These are phyloP conservation scores for Xylariaceae sp. DNA, from an alignment of 2,329 filamentous ascomycete species.

Conservation along the genomic window DNA sequence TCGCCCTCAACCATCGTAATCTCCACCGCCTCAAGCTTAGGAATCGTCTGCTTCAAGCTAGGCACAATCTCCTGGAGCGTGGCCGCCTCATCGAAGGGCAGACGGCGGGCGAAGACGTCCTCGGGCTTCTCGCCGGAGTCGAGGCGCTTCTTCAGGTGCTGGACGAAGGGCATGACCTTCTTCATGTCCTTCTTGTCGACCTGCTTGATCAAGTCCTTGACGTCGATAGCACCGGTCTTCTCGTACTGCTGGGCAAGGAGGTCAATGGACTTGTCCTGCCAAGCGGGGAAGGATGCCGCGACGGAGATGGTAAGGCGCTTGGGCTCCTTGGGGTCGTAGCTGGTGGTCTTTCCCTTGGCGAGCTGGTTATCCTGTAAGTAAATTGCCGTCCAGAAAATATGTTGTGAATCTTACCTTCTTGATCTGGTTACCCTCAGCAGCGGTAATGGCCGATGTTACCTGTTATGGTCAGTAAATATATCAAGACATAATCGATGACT, in stretches of 20 bases:
- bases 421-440: constrained; percentile 72
- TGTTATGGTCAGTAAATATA: constrained; percentile 1
- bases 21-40: constrained; percentile 38
- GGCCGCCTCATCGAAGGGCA: constrained; percentile 78
- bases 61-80: constrained; percentile 73
- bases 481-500: constrained; percentile 36
- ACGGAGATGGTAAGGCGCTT: constrained; percentile 88
- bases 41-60: constrained; percentile 64
- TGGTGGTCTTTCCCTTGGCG: constrained; percentile 79
- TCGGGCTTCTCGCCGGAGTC: constrained; percentile 61
- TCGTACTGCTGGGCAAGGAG: constrained; percentile 52
- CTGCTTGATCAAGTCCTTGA: constrained; percentile 49
- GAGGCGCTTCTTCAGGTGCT: constrained; percentile 77
- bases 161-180: constrained; percentile 97
- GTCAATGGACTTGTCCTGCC: constrained; percentile 89
- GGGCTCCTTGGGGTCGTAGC: constrained; percentile 84
- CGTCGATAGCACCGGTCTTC: constrained; percentile 35
- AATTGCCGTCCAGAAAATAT: neutral
- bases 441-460: constrained; percentile 69
- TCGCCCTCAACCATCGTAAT: constrained; percentile 45
- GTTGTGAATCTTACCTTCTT: constrained; percentile 63
- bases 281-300: constrained; percentile 73
- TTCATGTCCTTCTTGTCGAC: constrained; percentile 64
- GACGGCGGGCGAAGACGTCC: constrained; percentile 73
- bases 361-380: constrained; percentile 11